Percentiles rank a stretch among this genome's conserved stretches.
Conservation (phyloP, 495 filamentous ascomycete genomes). For the Saxophila tyrrhenica region DNA sequence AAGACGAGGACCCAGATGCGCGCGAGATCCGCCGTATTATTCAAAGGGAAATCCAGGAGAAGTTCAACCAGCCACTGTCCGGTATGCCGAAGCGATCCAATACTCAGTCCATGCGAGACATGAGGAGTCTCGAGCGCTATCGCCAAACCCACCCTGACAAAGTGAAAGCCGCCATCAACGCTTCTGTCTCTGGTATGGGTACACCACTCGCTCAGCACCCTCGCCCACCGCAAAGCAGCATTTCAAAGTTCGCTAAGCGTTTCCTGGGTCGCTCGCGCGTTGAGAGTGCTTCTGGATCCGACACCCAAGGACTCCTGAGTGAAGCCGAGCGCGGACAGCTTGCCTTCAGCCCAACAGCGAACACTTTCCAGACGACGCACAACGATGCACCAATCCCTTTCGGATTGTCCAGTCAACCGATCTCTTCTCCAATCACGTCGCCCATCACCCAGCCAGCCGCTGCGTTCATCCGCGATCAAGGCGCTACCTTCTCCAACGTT, state of each 20-base stretch:
- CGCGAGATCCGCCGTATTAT: not conserved
- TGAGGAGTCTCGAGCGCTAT: not conserved
- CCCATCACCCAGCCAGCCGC: not conserved
- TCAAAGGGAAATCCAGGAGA: not conserved
- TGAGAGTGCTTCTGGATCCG: not conserved
- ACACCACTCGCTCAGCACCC: not conserved
- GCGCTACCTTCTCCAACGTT: not conserved
- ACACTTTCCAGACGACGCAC: slow-evolving; percentile 7
- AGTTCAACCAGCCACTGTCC: not conserved
- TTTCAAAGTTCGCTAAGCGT: not conserved
- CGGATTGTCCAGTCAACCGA: not conserved
- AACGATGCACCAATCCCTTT: not conserved
- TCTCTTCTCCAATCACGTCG: not conserved
- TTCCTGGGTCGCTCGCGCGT: not conserved
- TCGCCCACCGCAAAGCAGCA: not conserved
- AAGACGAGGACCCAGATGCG: not conserved
- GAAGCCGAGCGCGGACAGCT: not conserved
- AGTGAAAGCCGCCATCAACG: not conserved
- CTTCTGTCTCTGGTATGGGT: not conserved
- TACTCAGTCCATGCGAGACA: not conserved
- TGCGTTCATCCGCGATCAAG: not conserved
- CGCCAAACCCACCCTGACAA: no score
- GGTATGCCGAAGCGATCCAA: not conserved
- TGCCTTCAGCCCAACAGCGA: not conserved
- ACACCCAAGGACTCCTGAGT: not conserved